Percentiles rank a stretch among this genome's conserved stretches.
Evolutionary conservation across 768 basidiomycete genomes (phyloP).

Genomic region (Mycena belliarum): DNA sequence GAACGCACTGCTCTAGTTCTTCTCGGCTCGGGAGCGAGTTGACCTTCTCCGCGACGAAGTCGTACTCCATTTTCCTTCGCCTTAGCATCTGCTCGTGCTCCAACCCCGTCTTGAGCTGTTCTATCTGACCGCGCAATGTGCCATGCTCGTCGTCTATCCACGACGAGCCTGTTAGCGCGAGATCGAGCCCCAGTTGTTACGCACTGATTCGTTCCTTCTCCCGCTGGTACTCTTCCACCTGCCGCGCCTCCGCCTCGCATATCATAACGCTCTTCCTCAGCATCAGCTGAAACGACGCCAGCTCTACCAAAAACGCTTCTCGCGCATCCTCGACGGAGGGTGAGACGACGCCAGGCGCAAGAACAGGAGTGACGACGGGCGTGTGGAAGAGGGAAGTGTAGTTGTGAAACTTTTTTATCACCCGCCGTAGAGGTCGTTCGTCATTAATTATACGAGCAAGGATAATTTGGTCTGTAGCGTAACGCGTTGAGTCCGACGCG

Average conservation of each 20-base stretch:
- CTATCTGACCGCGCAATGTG: slow-evolving; percentile 66
- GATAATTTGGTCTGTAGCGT: slow-evolving; percentile 69
- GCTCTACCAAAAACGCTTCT: slow-evolving; percentile 77
- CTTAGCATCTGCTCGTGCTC: slow-evolving; percentile 80
- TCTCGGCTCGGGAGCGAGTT: slow-evolving; percentile 75
- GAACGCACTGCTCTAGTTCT: slow-evolving; percentile 72
- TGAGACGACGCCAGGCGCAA: slow-evolving; percentile 27
- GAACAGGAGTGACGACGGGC: slow-evolving; percentile 38
- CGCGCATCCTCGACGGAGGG: slow-evolving; percentile 63
- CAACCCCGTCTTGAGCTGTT: slow-evolving; percentile 71
- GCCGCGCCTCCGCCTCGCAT: slow-evolving; percentile 82
- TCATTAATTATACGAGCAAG: slow-evolving; percentile 82
- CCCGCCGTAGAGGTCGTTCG: slow-evolving; percentile 73
- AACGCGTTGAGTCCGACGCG: background rate
- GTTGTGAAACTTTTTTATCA: slow-evolving; percentile 80
- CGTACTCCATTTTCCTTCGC: slow-evolving; percentile 83
- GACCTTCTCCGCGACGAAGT: slow-evolving; percentile 79
- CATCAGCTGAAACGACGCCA: slow-evolving; percentile 72
- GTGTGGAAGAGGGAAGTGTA: slow-evolving; percentile 62
- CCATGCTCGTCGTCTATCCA: slow-evolving; percentile 69
- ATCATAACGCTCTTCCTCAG: slow-evolving; percentile 81
- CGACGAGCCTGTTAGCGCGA: background rate
- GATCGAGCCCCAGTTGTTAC: slow-evolving; percentile 24
- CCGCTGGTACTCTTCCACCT: slow-evolving; percentile 81
- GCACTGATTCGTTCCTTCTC: slow-evolving; percentile 73